These are phyloP conservation scores for Lagenidium giganteum DNA, from an alignment of 352 stramenopile genomes.

Conservation along the genomic window DNA sequence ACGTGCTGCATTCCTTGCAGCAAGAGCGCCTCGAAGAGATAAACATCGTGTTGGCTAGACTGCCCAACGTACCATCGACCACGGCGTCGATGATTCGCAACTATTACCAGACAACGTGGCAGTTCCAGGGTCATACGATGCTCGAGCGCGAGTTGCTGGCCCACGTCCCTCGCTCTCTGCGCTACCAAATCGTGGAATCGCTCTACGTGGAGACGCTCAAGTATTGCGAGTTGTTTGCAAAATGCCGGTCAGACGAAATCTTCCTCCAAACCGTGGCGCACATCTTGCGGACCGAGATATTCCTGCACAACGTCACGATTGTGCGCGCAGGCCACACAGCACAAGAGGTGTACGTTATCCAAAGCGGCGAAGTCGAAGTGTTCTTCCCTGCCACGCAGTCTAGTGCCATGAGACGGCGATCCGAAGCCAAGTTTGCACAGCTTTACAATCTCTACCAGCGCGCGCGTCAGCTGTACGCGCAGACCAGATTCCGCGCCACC, in stretches of 20 bases:
- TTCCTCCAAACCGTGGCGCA: background rate
- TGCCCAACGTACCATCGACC: slow-evolving; percentile 23
- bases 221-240: too few species aligned
- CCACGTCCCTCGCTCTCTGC: slow-evolving; percentile 32
- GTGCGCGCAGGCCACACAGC: slow-evolving; percentile 33
- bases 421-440: too few species aligned
- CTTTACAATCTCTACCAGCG: too few species aligned
- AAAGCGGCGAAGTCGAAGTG: slow-evolving; percentile 38
- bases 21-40: too few species aligned
- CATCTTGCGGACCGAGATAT: slow-evolving; percentile 36
- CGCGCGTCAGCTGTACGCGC: too few species aligned
- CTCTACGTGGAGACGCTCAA: slow-evolving; percentile 30
- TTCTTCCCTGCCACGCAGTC: too few species aligned
- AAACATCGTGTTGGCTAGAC: slow-evolving; percentile 34
- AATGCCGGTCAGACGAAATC: too few species aligned
- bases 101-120: slow-evolving; percentile 58
- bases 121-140: slow-evolving; percentile 40
- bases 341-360: slow-evolving; percentile 35
- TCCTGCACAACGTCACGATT: slow-evolving; percentile 35
- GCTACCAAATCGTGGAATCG: slow-evolving; percentile 14
- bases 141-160: slow-evolving; percentile 29
- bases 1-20: too few species aligned
- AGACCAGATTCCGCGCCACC: too few species aligned
- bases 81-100: slow-evolving; percentile 34
- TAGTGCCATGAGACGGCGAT: too few species aligned